Evolutionary conservation across 371 early-diverging fungal species (phyloP).

Genomic region (Mucor lusitanicus): DNA sequence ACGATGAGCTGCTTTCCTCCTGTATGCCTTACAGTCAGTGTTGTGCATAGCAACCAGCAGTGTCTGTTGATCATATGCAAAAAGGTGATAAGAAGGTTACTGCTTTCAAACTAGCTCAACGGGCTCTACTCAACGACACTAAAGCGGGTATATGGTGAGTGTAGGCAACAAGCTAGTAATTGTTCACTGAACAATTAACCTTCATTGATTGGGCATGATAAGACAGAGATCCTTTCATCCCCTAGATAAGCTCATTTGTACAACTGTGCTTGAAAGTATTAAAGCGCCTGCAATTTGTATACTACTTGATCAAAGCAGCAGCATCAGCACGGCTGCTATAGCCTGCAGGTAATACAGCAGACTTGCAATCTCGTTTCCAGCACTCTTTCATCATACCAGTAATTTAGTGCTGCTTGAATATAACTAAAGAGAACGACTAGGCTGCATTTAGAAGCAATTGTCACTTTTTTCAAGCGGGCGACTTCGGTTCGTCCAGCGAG

Average conservation of each 20-base stretch:
- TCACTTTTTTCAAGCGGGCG: slow-evolving; percentile 1
- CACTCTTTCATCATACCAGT: background rate
- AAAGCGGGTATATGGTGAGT: background rate
- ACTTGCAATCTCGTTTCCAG: background rate
- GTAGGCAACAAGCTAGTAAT: background rate
- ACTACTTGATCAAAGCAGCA: background rate
- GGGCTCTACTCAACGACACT: too few relatives aligned
- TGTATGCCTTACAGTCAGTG: too few relatives aligned
- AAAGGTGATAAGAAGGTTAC: too few relatives aligned
- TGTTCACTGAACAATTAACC: background rate
- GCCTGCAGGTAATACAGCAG: background rate
- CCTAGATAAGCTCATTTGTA: background rate
- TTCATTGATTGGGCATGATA: background rate
- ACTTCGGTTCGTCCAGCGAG: background rate
- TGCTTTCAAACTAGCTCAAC: too few relatives aligned
- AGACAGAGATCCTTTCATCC: background rate
- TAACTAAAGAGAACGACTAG: background rate
- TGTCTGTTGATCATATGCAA: too few relatives aligned
- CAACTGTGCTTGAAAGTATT: background rate
- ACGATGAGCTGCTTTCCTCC: too few relatives aligned
- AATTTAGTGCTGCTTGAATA: background rate
- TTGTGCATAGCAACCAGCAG: too few relatives aligned
- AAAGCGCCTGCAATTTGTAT: background rate
- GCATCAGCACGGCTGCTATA: too few relatives aligned
- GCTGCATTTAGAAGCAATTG: background rate